These are phyloP conservation scores for Phytopythium mirpurense DNA, from an alignment of 352 stramenopile species.

Conservation along the genomic window DNA sequence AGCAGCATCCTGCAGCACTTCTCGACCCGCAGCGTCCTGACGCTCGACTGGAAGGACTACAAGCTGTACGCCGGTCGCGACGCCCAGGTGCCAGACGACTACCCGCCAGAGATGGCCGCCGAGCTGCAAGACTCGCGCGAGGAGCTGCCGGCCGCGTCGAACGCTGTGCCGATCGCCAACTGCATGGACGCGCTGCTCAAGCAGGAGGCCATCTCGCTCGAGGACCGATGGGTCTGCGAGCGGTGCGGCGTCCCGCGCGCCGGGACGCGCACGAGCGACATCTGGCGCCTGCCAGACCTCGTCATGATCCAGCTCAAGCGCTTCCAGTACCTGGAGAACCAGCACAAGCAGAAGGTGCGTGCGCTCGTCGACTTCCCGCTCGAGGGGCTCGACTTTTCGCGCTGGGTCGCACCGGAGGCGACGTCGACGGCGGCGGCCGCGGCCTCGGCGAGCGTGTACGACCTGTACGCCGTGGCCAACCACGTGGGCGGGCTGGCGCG, in stretches of 20 bases:
- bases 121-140: slow-evolving; percentile 7
- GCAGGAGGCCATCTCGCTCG: slow-evolving; percentile 60
- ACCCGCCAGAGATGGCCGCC: slow-evolving; percentile 17
- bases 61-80: slow-evolving; percentile 21
- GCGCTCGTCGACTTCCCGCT: slow-evolving; percentile 78
- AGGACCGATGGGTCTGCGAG: slow-evolving; percentile 75
- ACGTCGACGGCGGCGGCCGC: slow-evolving; percentile 12
- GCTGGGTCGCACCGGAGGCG: slow-evolving; percentile 51
- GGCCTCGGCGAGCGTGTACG: slow-evolving; percentile 59
- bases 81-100: slow-evolving; percentile 20
- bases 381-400: slow-evolving; percentile 72
- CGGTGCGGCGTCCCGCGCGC: slow-evolving; percentile 54
- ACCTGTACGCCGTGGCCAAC: slow-evolving; percentile 97
- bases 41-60: slow-evolving; percentile 57
- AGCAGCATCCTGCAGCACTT: slow-evolving; percentile 68
- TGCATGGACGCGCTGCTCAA: slow-evolving; percentile 75
- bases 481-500: slow-evolving; percentile 93
- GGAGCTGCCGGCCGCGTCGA: slow-evolving; percentile 24
- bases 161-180: slow-evolving; percentile 41
- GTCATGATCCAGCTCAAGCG: slow-evolving; percentile 89
- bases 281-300: slow-evolving; percentile 73
- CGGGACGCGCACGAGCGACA: slow-evolving; percentile 48
- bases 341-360: slow-evolving; percentile 79
- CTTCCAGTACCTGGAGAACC: slow-evolving; percentile 85
- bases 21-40: slow-evolving; percentile 67